Conservation (phyloP, 164 flowering plant genomes). For the Saururus chinensis region DNA sequence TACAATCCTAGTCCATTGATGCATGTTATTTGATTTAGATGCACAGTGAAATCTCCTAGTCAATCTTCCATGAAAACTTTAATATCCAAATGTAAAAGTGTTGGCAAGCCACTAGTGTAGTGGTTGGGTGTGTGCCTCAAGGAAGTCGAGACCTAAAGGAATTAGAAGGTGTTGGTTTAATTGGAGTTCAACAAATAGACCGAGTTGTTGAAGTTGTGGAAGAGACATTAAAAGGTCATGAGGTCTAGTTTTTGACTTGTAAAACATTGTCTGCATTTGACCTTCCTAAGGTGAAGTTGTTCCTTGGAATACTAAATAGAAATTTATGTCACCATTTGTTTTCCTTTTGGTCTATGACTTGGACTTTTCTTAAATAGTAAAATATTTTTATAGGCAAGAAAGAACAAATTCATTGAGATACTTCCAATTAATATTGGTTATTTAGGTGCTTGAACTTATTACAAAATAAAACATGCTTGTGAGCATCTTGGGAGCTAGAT, state of each 20-base stretch:
- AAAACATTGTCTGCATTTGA: conserved; percentile 91
- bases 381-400: conserved; percentile 59
- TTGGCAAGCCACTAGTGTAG: conserved; percentile 81
- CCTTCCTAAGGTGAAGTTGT: conserved; percentile 76
- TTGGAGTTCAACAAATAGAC: conserved; percentile 99
- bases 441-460: conserved; percentile 98
- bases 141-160: conserved; percentile 91
- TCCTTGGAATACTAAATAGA: not conserved
- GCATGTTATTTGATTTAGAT: conserved; percentile 38
- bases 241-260: conserved; percentile 84
- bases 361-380: not conserved
- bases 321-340: not conserved
- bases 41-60: conserved; percentile 98
- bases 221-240: conserved; percentile 97
- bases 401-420: conserved; percentile 92
- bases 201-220: conserved; percentile 99
- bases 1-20: not conserved
- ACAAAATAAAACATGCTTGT: conserved; percentile 99
- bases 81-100: conserved; percentile 57
- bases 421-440: conserved; percentile 99
- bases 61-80: conserved; percentile 99
- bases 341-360: not conserved
- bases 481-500: conserved; percentile 98
- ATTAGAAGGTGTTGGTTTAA: conserved; percentile 91
- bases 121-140: conserved; percentile 99